phyloP scores from a whole-genome alignment of 345 rosid species.

The Sapria himalayana region DNA sequence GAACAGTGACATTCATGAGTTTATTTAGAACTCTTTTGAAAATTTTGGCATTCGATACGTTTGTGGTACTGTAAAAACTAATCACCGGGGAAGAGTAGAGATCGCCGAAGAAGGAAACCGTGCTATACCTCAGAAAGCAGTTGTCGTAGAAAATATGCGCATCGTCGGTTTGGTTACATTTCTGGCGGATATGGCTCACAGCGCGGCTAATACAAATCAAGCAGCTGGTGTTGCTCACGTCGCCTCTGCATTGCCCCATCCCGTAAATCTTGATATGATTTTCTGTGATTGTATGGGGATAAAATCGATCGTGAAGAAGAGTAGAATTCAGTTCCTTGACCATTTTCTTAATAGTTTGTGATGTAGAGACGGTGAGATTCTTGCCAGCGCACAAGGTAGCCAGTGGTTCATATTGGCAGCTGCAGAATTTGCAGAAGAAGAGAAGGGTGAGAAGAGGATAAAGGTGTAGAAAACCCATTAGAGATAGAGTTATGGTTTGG shows the following conservation, averaged over 20 bases:
- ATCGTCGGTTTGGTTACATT: slow-evolving; percentile 37
- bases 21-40: slow-evolving; percentile 31
- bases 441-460: too few relatives aligned
- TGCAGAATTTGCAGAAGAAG: too few relatives aligned
- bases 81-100: slow-evolving; percentile 30
- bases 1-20: slow-evolving; percentile 22
- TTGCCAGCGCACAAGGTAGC: too few relatives aligned
- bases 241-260: slow-evolving; percentile 68
- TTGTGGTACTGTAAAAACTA: slow-evolving; percentile 26
- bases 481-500: too few relatives aligned
- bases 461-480: too few relatives aligned
- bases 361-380: too few relatives aligned
- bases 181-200: slow-evolving; percentile 26
- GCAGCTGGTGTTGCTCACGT: slow-evolving; percentile 30
- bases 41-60: slow-evolving; percentile 27
- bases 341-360: too few relatives aligned
- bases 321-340: too few relatives aligned
- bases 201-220: slow-evolving; percentile 41
- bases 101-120: slow-evolving; percentile 22
- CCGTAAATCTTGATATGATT: slow-evolving; percentile 33
- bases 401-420: too few relatives aligned
- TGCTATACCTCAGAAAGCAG: slow-evolving; percentile 41
- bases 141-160: slow-evolving; percentile 48
- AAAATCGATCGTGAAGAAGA: too few relatives aligned
- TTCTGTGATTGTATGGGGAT: too few relatives aligned